Conservation (phyloP, 768 basidiomycete genomes). For the Lactifluus pinguis region DNA sequence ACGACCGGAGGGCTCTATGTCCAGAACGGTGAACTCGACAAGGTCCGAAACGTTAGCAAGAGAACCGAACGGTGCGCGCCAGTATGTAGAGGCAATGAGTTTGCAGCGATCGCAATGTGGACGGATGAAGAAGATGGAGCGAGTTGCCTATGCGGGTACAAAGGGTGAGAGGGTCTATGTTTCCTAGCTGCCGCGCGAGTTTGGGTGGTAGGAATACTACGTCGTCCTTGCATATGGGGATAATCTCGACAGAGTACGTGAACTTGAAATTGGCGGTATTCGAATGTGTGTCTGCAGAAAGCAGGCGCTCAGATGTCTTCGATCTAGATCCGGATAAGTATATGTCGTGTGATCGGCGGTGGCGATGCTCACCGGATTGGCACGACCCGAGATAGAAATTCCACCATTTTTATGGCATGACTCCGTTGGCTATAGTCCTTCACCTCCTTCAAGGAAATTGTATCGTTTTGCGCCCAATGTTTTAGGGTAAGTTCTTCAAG, state of each 20-base stretch:
- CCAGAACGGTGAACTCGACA: slow-evolving; percentile 90
- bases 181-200: slow-evolving; percentile 72
- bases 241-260: slow-evolving; percentile 95
- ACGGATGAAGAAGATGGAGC: slow-evolving; percentile 82
- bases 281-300: slow-evolving; percentile 88
- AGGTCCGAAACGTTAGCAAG: slow-evolving; percentile 79
- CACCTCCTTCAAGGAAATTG: slow-evolving; percentile 86
- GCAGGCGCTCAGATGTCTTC: slow-evolving; percentile 89
- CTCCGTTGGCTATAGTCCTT: slow-evolving; percentile 84
- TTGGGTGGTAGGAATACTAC: slow-evolving; percentile 82
- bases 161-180: slow-evolving; percentile 81
- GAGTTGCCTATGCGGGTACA: slow-evolving; percentile 91
- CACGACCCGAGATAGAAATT: slow-evolving; percentile 81
- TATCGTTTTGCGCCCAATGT: slow-evolving; percentile 94
- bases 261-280: slow-evolving; percentile 94
- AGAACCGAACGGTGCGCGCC: slow-evolving; percentile 84
- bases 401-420: slow-evolving; percentile 94
- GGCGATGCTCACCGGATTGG: slow-evolving; percentile 63
- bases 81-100: slow-evolving; percentile 69
- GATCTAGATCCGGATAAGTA: slow-evolving; percentile 39
- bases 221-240: slow-evolving; percentile 96
- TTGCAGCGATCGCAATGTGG: slow-evolving; percentile 80
- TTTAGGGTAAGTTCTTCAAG: slow-evolving; percentile 96
- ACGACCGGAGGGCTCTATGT: slow-evolving; percentile 77
- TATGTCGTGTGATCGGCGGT: neutral